phyloP scores from a whole-genome alignment of 225 moss, liverwort and hornwort genomes.

The Sphagnum contortum region DNA sequence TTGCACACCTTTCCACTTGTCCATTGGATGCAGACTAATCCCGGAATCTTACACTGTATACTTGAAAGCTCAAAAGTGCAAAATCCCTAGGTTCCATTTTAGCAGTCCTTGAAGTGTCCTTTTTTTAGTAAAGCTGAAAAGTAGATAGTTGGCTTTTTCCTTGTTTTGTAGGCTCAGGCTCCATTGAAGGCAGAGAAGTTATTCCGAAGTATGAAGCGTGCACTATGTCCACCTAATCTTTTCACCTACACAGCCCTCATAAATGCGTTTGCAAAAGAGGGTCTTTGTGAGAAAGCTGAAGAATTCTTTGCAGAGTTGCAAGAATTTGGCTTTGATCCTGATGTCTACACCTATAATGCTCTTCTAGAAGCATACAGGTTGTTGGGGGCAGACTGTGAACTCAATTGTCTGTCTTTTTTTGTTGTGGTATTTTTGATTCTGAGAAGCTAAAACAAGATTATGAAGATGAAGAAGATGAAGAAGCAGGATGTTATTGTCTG shows the following conservation, averaged over 20 bases:
- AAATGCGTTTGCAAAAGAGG: slow-evolving; percentile 82
- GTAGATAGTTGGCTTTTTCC: no score
- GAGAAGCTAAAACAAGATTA: no score
- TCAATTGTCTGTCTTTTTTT: not conserved
- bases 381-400: not conserved
- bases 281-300: slow-evolving; percentile 81
- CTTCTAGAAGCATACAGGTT: slow-evolving; percentile 89
- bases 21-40: no score
- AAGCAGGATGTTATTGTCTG: no score
- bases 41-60: no score
- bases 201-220: slow-evolving; percentile 51
- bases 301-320: slow-evolving; percentile 57
- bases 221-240: slow-evolving; percentile 63
- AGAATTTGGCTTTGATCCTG: slow-evolving; percentile 51
- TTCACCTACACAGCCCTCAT: slow-evolving; percentile 80
- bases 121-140: no score
- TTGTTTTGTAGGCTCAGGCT: slow-evolving; percentile 42
- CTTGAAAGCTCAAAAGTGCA: no score
- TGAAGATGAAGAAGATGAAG: no score
- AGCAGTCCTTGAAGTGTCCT: no score
- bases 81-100: no score
- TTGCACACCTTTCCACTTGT: no score
- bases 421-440: not conserved
- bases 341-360: slow-evolving; percentile 83
- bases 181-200: slow-evolving; percentile 69